phyloP scores from a whole-genome alignment of 208 protist species.

The Crithidia fasciculata region DNA sequence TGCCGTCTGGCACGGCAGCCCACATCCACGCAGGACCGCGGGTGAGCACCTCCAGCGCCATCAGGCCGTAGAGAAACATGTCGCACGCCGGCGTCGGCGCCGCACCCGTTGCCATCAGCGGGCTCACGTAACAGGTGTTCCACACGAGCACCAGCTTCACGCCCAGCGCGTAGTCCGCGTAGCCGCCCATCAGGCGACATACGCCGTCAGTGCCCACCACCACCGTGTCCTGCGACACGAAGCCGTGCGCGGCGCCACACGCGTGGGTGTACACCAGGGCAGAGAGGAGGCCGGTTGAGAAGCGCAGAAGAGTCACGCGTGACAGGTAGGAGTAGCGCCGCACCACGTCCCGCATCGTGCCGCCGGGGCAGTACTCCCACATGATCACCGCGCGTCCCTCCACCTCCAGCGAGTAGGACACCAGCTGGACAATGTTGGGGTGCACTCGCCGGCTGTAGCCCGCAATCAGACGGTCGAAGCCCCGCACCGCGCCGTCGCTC shows the following conservation, averaged over 20 bases:
- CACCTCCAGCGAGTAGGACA: not conserved
- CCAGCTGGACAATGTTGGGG: not conserved
- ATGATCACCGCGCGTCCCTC: not conserved
- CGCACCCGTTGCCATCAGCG: slow-evolving; percentile 25
- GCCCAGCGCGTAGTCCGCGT: not conserved
- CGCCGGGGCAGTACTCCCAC: not conserved
- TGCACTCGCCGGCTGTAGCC: not conserved
- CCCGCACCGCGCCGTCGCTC: not conserved
- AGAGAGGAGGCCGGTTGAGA: not conserved
- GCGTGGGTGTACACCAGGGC: not conserved
- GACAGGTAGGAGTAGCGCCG: not conserved
- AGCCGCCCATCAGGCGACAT: not conserved
- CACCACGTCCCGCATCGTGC: not conserved
- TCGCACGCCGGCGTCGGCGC: slow-evolving; percentile 42
- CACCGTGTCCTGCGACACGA: not conserved
- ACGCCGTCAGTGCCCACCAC: not conserved
- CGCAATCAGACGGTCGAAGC: not conserved
- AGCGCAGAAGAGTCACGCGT: not conserved
- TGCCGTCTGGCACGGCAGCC: not conserved
- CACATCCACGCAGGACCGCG: slow-evolving; percentile 23
- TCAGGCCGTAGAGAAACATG: slow-evolving; percentile 57
- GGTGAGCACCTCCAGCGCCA: slow-evolving; percentile 53
- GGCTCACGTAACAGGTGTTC: not conserved
- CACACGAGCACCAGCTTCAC: not conserved
- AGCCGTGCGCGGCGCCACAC: not conserved